Percentiles rank a stretch among this genome's conserved stretches.
phyloP scores from a whole-genome alignment of 139 green algal genomes.

The Chlamydomonas asymmetrica region DNA sequence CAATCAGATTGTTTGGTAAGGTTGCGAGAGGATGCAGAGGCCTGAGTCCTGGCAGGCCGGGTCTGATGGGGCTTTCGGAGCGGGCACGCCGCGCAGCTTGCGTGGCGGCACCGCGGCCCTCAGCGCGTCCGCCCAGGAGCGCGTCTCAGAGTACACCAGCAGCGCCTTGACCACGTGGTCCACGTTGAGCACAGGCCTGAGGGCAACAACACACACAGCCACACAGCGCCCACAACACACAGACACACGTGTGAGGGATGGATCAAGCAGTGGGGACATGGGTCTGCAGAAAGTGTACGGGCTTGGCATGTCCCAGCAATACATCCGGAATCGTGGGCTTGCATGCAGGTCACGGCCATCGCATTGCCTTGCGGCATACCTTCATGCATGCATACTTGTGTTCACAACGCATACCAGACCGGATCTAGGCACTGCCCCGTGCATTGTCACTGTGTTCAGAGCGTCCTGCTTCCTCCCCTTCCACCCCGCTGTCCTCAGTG shows the following conservation, averaged over 20 bases:
- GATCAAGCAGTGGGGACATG: not conserved
- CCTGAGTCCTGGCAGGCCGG: too few species aligned
- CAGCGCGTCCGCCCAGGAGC: conserved; percentile 32
- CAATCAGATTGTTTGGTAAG: too few species aligned
- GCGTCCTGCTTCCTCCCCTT: not conserved
- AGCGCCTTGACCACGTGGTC: conserved; percentile 38
- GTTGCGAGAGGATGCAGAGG: too few species aligned
- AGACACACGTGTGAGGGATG: too few species aligned
- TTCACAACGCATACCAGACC: not conserved
- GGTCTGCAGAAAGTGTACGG: not conserved
- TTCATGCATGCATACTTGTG: not conserved
- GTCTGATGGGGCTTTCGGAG: too few species aligned
- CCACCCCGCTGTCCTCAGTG: not conserved
- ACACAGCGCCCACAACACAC: too few species aligned
- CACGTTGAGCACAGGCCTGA: conserved; percentile 34
- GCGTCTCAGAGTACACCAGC: conserved; percentile 12
- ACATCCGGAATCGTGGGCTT: too few species aligned
- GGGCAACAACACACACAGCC: not conserved
- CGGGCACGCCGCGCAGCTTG: too few species aligned
- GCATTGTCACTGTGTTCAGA: not conserved
- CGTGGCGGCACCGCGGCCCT: conserved; percentile 20
- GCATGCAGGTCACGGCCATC: too few species aligned
- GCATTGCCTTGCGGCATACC: not conserved
- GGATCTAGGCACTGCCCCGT: not conserved
- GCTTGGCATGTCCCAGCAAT: not conserved